Percentiles rank a stretch among this genome's conserved stretches.
These are phyloP conservation scores for Metschnikowia orientalis DNA, from an alignment of 805 yeast species.

Conservation along the genomic window DNA sequence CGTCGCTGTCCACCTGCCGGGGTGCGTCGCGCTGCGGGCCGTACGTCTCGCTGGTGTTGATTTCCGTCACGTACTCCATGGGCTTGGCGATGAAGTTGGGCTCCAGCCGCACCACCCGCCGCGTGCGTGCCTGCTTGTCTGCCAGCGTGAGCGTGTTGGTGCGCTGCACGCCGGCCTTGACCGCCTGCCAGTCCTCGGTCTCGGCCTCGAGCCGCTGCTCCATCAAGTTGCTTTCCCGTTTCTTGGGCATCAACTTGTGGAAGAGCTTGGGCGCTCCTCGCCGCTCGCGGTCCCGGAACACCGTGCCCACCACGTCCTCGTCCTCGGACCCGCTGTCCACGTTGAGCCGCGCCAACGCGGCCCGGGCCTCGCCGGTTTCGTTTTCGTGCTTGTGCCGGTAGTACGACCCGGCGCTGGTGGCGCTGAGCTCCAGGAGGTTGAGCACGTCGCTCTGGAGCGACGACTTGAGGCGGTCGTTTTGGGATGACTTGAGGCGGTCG, in stretches of 20 bases:
- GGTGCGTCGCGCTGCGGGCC: constrained; percentile 18
- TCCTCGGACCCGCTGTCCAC: constrained; percentile 24
- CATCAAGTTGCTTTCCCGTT: constrained; percentile 27
- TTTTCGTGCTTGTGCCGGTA: constrained; percentile 63
- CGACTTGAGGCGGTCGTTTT: constrained; percentile 35
- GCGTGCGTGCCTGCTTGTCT: constrained; percentile 69
- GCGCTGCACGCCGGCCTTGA: constrained; percentile 45
- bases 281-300: constrained; percentile 40
- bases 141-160: constrained; percentile 62
- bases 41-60: constrained; percentile 37
- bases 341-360: constrained; percentile 18
- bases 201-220: constrained; percentile 44
- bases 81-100: constrained; percentile 39
- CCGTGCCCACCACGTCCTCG: constrained; percentile 33
- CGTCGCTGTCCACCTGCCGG: constrained; percentile 15
- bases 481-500: constrained; percentile 24
- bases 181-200: constrained; percentile 35
- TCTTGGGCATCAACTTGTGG: constrained; percentile 37
- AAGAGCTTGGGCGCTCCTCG: constrained; percentile 45
- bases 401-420: constrained; percentile 84
- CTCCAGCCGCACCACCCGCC: constrained; percentile 44
- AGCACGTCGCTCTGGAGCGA: constrained; percentile 42
- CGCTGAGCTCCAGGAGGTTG: constrained; percentile 67
- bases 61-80: constrained; percentile 38
- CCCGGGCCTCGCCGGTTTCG: constrained; percentile 9